A percentile compares a stretch with the other conserved stretches of the same genome.
phyloP scores from a whole-genome alignment of 2,329 filamentous ascomycete genomes.

The Coniochaeta hoffmannii region DNA sequence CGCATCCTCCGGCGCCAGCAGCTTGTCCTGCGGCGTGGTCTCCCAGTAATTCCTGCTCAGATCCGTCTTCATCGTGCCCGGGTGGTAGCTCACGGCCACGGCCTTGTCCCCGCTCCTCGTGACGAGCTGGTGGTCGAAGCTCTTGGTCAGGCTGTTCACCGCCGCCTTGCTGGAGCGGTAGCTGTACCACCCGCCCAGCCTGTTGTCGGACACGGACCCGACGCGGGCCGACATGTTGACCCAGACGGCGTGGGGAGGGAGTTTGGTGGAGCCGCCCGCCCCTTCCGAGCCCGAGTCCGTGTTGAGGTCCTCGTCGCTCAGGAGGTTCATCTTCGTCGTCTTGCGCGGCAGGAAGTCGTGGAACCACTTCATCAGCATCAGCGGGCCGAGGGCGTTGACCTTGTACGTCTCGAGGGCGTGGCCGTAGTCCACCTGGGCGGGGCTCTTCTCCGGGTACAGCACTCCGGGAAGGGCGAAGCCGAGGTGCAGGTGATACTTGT shows the following conservation, averaged over 20 bases:
- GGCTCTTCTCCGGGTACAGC: slow-evolving; percentile 65
- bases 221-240: slow-evolving; percentile 74
- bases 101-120: slow-evolving; percentile 52
- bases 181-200: slow-evolving; percentile 71
- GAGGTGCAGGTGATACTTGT: slow-evolving; percentile 55
- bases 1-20: slow-evolving; percentile 61
- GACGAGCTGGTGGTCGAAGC: slow-evolving; percentile 60
- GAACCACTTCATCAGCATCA: slow-evolving; percentile 74
- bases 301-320: neutral
- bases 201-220: slow-evolving; percentile 65
- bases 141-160: slow-evolving; percentile 64
- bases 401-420: slow-evolving; percentile 61
- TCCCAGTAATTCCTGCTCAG: slow-evolving; percentile 1
- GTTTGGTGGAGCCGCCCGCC: slow-evolving; percentile 16
- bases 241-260: slow-evolving; percentile 54
- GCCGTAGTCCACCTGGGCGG: slow-evolving; percentile 53
- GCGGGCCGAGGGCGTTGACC: slow-evolving; percentile 66
- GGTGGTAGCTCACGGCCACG: slow-evolving; percentile 65
- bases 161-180: slow-evolving; percentile 72
- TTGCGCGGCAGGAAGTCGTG: slow-evolving; percentile 59
- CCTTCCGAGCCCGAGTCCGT: slow-evolving; percentile 1
- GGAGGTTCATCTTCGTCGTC: slow-evolving; percentile 26
- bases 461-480: slow-evolving; percentile 65
- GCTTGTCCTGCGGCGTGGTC: slow-evolving; percentile 34
- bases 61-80: slow-evolving; percentile 71